Evolutionary conservation across 345 rosid species (phyloP).

Genomic region (Combretum micranthum): DNA sequence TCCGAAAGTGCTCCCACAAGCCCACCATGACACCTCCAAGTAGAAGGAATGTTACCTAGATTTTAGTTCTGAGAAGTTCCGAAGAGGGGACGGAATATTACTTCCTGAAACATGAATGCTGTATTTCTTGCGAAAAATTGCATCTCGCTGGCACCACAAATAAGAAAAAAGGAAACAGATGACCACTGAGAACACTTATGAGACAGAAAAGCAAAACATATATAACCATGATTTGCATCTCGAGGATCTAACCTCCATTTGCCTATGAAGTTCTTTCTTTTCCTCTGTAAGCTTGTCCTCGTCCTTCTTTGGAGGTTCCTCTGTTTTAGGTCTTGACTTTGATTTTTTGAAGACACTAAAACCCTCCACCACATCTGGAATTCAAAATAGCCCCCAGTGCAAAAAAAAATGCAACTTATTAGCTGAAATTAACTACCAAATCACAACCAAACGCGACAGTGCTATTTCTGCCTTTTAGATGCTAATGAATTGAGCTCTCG

Average conservation of each 20-base stretch:
- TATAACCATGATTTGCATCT: not conserved
- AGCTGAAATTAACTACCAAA: not conserved
- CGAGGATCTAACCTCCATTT: slow-evolving; percentile 52
- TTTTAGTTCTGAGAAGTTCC: slow-evolving; percentile 53
- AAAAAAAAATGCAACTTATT: not conserved
- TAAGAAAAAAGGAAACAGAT: slow-evolving; percentile 3
- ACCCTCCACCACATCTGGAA: slow-evolving; percentile 57
- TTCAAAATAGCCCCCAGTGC: not conserved
- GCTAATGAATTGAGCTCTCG: too few species aligned
- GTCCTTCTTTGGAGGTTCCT: slow-evolving; percentile 21
- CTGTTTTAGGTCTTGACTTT: slow-evolving; percentile 19
- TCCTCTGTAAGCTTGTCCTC: slow-evolving; percentile 23
- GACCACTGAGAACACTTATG: not conserved
- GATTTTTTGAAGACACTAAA: slow-evolving; percentile 67
- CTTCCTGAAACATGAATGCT: slow-evolving; percentile 76
- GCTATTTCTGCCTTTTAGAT: too few species aligned
- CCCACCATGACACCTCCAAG: slow-evolving; percentile 1
- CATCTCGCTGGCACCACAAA: slow-evolving; percentile 47
- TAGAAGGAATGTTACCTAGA: slow-evolving; percentile 40
- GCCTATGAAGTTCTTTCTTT: slow-evolving; percentile 47
- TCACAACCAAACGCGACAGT: not conserved
- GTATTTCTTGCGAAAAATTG: slow-evolving; percentile 56
- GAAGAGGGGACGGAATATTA: slow-evolving; percentile 71
- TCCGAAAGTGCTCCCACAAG: not conserved
- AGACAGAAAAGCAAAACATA: not conserved